These are phyloP conservation scores for Pyrus communis DNA, from an alignment of 306 rosid genomes.

Conservation along the genomic window DNA sequence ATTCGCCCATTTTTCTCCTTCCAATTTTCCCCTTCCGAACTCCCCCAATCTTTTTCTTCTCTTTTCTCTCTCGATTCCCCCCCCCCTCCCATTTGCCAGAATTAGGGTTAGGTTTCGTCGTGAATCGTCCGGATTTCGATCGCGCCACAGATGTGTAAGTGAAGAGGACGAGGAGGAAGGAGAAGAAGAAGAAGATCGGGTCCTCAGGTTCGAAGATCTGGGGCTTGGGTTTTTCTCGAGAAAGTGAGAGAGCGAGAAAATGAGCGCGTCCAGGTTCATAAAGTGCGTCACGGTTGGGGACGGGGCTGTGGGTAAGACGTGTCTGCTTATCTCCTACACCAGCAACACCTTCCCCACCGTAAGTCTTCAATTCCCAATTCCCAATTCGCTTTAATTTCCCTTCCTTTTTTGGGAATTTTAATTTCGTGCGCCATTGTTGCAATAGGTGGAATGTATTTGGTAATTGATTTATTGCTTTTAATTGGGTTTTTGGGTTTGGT, in stretches of 20 bases:
- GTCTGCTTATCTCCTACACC: conserved; percentile 94
- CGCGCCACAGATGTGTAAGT: conserved; percentile 41
- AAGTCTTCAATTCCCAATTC: conserved; percentile 5
- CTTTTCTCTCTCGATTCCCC: not conserved
- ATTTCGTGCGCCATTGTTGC: not conserved
- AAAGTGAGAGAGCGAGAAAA: conserved; percentile 22
- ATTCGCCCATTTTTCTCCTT: not conserved
- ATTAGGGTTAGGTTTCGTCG: conserved; percentile 40
- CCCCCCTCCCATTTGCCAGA: conserved; percentile 24
- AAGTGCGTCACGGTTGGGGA: conserved; percentile 98
- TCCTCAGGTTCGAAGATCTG: conserved; percentile 86
- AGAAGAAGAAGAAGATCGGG: conserved; percentile 37
- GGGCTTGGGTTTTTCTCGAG: conserved; percentile 32
- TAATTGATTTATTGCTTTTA: not conserved
- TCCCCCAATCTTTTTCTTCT: not conserved
- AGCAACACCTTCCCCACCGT: conserved; percentile 99
- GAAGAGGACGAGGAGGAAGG: conserved; percentile 16
- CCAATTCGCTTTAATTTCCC: too few relatives aligned
- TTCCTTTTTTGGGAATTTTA: not conserved
- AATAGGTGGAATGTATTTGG: not conserved
- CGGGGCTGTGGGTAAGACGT: conserved; percentile 99
- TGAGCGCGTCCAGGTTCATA: conserved; percentile 99
- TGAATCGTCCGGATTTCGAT: conserved; percentile 1
- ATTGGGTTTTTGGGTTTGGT: not conserved
- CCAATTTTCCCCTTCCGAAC: not conserved